Evolutionary conservation across 2,329 filamentous ascomycete species (phyloP).

Genomic region (Lasiodiplodia citricola): DNA sequence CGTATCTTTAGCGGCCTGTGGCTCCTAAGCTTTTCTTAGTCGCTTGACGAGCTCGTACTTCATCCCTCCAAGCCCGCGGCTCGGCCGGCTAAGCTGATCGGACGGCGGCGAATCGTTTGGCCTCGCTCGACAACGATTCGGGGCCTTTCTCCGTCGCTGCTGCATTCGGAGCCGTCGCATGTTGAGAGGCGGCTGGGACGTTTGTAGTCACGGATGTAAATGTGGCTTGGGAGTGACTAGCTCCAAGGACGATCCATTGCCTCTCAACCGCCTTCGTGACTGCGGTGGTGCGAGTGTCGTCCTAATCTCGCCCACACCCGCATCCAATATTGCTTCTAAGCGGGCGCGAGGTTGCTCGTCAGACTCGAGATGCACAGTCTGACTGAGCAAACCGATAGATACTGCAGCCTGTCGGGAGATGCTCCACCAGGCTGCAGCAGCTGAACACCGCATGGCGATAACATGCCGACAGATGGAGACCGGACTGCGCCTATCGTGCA

Average conservation of each 20-base stretch:
- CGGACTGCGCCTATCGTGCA: constrained; percentile 12
- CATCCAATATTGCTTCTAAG: constrained; percentile 11
- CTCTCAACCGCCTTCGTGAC: not conserved
- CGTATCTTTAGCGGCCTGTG: constrained; percentile 23
- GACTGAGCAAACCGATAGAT: constrained; percentile 22
- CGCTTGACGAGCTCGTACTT: constrained; percentile 23
- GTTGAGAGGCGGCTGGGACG: constrained; percentile 1
- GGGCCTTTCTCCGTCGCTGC: not conserved
- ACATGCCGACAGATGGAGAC: not conserved
- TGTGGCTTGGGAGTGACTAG: constrained; percentile 6
- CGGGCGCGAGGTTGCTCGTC: constrained; percentile 10
- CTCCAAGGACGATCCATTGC: not conserved
- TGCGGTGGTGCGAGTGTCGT: constrained; percentile 6
- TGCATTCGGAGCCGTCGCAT: not conserved
- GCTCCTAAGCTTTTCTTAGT: constrained; percentile 21
- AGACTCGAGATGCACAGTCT: constrained; percentile 15
- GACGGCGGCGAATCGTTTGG: not conserved
- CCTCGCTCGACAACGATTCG: constrained; percentile 6
- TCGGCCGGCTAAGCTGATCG: constrained; percentile 24
- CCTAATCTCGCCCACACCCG: not conserved
- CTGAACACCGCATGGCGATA: constrained; percentile 17
- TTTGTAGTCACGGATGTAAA: not conserved
- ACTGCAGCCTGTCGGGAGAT: constrained; percentile 19
- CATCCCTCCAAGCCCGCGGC: constrained; percentile 16
- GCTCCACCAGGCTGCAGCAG: constrained; percentile 10